A percentile compares a stretch with the other conserved stretches of the same genome.
Evolutionary conservation across 148 eudicot genomes (phyloP).

Genomic region (Vaccinium macrocarpon): DNA sequence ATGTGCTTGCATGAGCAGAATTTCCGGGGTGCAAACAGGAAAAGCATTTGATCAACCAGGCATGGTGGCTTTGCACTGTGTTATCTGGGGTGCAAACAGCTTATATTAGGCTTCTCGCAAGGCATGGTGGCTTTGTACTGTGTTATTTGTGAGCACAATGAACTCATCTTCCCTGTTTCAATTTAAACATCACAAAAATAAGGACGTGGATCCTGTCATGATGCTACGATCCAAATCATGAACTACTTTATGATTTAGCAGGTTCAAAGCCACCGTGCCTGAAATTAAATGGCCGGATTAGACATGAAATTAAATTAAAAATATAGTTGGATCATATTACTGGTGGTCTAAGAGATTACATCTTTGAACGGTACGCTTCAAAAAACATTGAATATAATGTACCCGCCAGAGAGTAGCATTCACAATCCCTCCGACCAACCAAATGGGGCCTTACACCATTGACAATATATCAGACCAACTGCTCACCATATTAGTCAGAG

Average conservation of each 20-base stretch:
- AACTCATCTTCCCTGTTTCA: not conserved
- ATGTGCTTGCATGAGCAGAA: not conserved
- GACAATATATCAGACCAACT: too few species aligned
- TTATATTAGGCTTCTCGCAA: not conserved
- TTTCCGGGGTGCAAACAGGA: not conserved
- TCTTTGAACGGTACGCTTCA: not conserved
- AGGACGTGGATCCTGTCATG: not conserved
- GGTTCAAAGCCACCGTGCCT: not conserved
- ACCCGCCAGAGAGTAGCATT: not conserved
- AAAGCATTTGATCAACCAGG: not conserved
- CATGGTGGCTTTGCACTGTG: not conserved
- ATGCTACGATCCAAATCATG: not conserved
- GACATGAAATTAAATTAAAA: not conserved
- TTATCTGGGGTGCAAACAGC: not conserved
- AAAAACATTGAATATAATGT: not conserved
- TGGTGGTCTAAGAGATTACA: not conserved
- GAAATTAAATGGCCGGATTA: not conserved
- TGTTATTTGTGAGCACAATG: not conserved
- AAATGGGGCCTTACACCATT: not conserved
- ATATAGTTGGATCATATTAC: not conserved
- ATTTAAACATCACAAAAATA: not conserved
- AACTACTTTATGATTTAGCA: not conserved
- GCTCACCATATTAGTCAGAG: too few species aligned
- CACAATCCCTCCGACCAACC: not conserved
- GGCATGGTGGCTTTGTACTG: not conserved